These are phyloP conservation scores for Solanum corneliomulleri DNA, from an alignment of 257 asterid species.

Conservation along the genomic window DNA sequence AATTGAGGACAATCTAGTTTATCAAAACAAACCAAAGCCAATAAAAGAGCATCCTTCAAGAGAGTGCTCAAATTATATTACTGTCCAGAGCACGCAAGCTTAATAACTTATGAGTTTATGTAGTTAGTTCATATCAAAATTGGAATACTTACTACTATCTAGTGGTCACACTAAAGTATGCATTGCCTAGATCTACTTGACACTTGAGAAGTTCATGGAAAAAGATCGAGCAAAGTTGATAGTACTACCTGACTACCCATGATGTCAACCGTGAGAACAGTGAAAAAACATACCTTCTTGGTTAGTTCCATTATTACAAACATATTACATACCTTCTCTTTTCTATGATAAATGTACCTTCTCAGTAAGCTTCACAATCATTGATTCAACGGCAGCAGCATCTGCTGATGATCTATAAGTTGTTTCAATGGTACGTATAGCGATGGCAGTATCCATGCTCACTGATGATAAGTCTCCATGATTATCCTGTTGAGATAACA, in stretches of 20 bases:
- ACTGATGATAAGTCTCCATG: constrained; percentile 91
- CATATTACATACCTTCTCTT: background rate
- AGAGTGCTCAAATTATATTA: background rate
- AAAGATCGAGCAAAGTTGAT: background rate
- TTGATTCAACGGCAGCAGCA: constrained; percentile 87
- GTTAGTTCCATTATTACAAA: constrained; percentile 48
- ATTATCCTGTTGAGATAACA: constrained; percentile 57
- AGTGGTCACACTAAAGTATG: background rate
- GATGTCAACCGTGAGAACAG: background rate
- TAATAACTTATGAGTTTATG: background rate
- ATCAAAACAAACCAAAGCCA: background rate
- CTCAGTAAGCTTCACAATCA: constrained; percentile 70
- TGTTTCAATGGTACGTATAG: constrained; percentile 97
- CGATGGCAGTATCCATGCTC: constrained; percentile 99
- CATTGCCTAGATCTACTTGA: background rate
- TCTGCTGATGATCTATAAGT: constrained; percentile 84
- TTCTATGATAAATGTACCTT: constrained; percentile 36
- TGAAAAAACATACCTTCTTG: constrained; percentile 47
- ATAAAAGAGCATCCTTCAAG: background rate
- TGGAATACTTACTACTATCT: background rate
- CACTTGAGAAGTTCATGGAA: background rate
- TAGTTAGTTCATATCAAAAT: background rate
- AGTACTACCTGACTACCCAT: background rate
- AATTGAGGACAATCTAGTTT: background rate
- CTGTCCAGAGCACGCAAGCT: background rate